Evolutionary conservation across 2,329 filamentous ascomycete species (phyloP).

Genomic region (Paraphoma sp.): DNA sequence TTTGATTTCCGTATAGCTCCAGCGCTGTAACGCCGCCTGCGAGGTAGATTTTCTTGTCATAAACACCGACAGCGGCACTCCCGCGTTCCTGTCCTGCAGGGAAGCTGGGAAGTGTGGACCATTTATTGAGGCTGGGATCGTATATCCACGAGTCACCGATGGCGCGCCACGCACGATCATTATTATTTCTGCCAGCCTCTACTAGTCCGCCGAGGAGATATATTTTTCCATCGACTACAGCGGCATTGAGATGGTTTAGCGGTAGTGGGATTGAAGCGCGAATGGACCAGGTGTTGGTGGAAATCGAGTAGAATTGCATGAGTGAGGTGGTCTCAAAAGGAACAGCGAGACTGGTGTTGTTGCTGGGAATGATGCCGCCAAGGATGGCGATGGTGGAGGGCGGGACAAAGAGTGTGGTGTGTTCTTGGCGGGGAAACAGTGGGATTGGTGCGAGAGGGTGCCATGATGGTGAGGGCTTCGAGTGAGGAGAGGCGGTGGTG

Average conservation of each 20-base stretch:
- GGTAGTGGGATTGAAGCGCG: slow-evolving; percentile 19
- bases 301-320: slow-evolving; percentile 27
- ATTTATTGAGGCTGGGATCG: slow-evolving; percentile 14
- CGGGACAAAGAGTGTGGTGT: slow-evolving; percentile 26
- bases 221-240: slow-evolving; percentile 24
- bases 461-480: slow-evolving; percentile 9
- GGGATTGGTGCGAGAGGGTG: slow-evolving; percentile 22
- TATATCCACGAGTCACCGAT: slow-evolving; percentile 22
- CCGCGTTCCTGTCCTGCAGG: slow-evolving; percentile 18
- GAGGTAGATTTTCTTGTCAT: slow-evolving; percentile 22
- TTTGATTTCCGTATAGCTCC: slow-evolving; percentile 5
- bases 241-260: slow-evolving; percentile 35
- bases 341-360: background rate
- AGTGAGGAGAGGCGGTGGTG: background rate
- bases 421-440: slow-evolving; percentile 29
- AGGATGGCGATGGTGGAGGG: slow-evolving; percentile 27
- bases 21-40: slow-evolving; percentile 27
- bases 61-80: slow-evolving; percentile 27
- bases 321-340: slow-evolving; percentile 20
- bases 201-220: slow-evolving; percentile 32
- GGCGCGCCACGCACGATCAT: slow-evolving; percentile 13
- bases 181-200: slow-evolving; percentile 3
- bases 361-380: slow-evolving; percentile 26
- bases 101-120: slow-evolving; percentile 9
- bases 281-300: slow-evolving; percentile 24